Evolutionary conservation across 768 basidiomycete genomes (phyloP), one percentile per base, ranked within the genome.

Genomic region (Suillus lakei): DNA sequence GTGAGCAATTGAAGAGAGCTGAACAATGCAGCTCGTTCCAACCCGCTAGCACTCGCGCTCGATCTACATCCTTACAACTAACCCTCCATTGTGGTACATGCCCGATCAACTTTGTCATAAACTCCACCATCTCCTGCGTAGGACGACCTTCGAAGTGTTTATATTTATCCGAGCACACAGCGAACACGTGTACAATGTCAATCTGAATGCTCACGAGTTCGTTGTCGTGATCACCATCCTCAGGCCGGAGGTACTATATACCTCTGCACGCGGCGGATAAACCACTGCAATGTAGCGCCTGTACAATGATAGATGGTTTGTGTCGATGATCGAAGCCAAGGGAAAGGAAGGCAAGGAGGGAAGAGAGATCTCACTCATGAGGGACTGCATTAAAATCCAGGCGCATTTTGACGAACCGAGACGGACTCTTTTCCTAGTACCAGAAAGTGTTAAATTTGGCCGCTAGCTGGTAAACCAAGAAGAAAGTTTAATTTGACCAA

Each of bases 271-370:
- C 21, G n/a, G 44, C 44, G n/a, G 6, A 6, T 48, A 71, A 28
- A 38, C 73, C 71, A 74, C 75, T 76, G 36, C 41, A 36, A 15
- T 74, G 73, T 73, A 67, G 73, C 69, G 56, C 75, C 73, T 76
- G 73, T 73, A 76, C 71, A 65, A 16, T 62, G 75, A 69, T 75
- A 73, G 56, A 26, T 18, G 26, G 18, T 50, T 64, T n/a, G 18
- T 50, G 48, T 51, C 26, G 36, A 4, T 56, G 13, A 16, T 51
- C 7, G 13, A 23, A 13, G 23, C 15, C 6, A 4, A 38, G 12
- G 23, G 13, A 9, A 28, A 28, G 7, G 9, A 30, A 4, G 4
- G 34, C 23, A 23, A 3, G 36, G 15, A 16, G 1, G 13, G 9
- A 2, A 50, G n/a, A 15, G 55, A 38, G 50, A 51, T 28, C 48